Conservation (phyloP, 345 rosid genomes). For the Toxicodendron radicans region DNA sequence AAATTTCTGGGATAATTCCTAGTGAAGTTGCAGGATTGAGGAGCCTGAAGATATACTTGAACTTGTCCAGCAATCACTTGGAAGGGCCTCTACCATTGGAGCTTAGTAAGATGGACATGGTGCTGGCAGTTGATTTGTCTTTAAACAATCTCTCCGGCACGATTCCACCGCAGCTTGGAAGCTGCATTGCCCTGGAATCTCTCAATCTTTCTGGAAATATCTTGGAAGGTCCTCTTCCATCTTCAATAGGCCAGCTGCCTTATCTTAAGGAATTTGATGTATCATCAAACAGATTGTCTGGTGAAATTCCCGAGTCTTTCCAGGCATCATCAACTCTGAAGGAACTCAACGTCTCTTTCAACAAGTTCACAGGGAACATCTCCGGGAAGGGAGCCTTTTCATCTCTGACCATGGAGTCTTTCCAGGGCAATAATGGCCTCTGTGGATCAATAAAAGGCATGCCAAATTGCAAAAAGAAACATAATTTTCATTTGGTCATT, state of each 20-base stretch:
- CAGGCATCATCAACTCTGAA: slow-evolving; percentile 63
- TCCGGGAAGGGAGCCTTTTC: slow-evolving; percentile 67
- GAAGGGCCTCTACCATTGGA: slow-evolving; percentile 68
- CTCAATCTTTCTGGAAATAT: slow-evolving; percentile 70
- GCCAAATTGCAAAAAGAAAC: slow-evolving; percentile 57
- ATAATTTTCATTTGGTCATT: slow-evolving; percentile 34
- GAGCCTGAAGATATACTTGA: slow-evolving; percentile 82
- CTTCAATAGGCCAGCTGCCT: slow-evolving; percentile 69
- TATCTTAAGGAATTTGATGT: slow-evolving; percentile 67
- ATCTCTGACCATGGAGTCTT: slow-evolving; percentile 57
- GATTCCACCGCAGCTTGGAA: slow-evolving; percentile 73
- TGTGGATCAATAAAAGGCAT: slow-evolving; percentile 80
- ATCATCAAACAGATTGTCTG: slow-evolving; percentile 61
- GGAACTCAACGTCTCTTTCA: slow-evolving; percentile 73
- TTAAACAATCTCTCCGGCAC: slow-evolving; percentile 66
- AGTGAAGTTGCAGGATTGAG: slow-evolving; percentile 61
- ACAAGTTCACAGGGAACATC: slow-evolving; percentile 62
- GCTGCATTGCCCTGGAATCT: slow-evolving; percentile 85
- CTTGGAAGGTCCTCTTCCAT: slow-evolving; percentile 61
- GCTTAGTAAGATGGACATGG: slow-evolving; percentile 97
- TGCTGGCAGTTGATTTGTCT: slow-evolving; percentile 80
- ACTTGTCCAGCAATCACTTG: slow-evolving; percentile 75
- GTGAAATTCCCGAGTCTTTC: slow-evolving; percentile 59
- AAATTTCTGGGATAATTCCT: slow-evolving; percentile 66
- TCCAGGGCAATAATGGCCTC: slow-evolving; percentile 61